Base-by-base conservation (phyloP, 176 grass and related monocot genomes). In the Oryza glaberrima region DNA sequence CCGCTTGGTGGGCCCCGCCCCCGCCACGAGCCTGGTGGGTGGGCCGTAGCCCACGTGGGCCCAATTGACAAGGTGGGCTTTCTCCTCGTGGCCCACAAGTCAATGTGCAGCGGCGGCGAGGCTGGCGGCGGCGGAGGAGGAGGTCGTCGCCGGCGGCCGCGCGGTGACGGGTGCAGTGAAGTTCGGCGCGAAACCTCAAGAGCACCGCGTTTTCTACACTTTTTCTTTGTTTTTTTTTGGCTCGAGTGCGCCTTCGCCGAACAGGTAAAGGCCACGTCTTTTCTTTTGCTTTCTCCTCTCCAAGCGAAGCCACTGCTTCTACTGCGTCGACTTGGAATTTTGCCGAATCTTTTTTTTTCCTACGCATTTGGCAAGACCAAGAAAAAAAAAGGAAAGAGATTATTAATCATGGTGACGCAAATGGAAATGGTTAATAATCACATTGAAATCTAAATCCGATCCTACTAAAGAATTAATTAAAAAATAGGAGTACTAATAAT, bases 231-330 rank as follows among this genome's bases (percentile, higher is more conserved):
- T 40, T 40, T 40, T 36, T 30, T 25, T 9, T 17, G 15, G 4
- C 36, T 38, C 2, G 69, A 70, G 60, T 64, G 69, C 32, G 77
- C 40, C 70, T 43, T 68, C 19, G 70, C 78, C 14, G 38, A 71
- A 67, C 84, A 72, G 77, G 58, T 80, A 79, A 61, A 70, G 9
- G 43, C 13, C 49, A 54, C 77, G 77, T 58, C 14, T 80, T 80
- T 71, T 40, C 22, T 48, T 45, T 70, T 75, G 49, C 72, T 70
- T 80, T 80, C 58, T 63, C 58, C 6, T 25, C 73, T 15, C 44
- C 60, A 80, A 74, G 30, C 2, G 30, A 32, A 32, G 60, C 34
- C 54, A 75, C 45, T 25, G n/a, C n/a, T 30, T 74, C 73, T 3
- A 41, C 14, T 6, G 15, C 64, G 7, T 30, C 34, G 19, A 40